Conservation (phyloP, 2,329 filamentous ascomycete genomes). For the Neurospora sp. region DNA sequence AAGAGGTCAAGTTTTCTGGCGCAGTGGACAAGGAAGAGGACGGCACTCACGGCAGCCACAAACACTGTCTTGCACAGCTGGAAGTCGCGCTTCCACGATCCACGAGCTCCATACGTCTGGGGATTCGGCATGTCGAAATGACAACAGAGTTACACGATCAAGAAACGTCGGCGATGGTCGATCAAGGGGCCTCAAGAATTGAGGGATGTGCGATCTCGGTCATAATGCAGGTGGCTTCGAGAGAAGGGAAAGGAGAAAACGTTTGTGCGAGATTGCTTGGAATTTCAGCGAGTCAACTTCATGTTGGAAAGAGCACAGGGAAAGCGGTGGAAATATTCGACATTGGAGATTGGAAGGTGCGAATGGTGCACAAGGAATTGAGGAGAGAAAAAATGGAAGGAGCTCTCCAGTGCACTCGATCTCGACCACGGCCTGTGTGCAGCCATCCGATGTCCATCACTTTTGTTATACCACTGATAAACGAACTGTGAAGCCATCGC, state of each 20-base stretch:
- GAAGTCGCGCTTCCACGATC: conserved; percentile 5
- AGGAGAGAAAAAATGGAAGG: neutral
- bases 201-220: neutral
- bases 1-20: neutral
- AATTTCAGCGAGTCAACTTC: neutral
- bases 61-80: conserved; percentile 13
- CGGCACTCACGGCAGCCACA: conserved; percentile 8
- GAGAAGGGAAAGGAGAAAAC: neutral
- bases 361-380: neutral
- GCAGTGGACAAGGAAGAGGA: neutral
- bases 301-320: neutral
- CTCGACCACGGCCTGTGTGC: neutral
- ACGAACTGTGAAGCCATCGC: neutral
- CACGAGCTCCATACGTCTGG: neutral
- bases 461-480: neutral
- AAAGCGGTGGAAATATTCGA: neutral
- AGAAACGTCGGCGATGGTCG: neutral
- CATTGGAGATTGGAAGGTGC: neutral
- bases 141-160: neutral
- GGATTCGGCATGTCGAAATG: neutral
- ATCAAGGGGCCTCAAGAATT: neutral
- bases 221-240: neutral
- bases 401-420: neutral
- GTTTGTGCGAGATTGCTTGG: neutral
- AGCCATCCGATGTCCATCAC: neutral